Conservation (phyloP, 2,329 filamentous ascomycete genomes). For the Epichloe brachyelytri region DNA sequence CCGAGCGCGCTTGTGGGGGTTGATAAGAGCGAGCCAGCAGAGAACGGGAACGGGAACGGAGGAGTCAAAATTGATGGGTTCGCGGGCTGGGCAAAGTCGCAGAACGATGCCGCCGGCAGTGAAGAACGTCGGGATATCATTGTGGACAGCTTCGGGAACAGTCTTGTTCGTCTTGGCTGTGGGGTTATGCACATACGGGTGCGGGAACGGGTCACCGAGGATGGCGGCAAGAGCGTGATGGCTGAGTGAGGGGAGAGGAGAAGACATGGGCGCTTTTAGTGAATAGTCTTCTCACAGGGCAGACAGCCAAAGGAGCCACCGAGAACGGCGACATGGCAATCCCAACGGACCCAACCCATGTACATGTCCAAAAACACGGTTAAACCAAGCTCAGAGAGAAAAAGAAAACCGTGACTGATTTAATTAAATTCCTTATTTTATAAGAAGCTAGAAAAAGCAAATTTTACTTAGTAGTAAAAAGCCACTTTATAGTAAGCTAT, state of each 20-base stretch:
- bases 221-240: constrained; percentile 34
- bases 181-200: constrained; percentile 27
- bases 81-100: background rate
- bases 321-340: too few relatives aligned
- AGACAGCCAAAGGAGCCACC: too few relatives aligned
- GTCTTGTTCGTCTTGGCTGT: constrained; percentile 18
- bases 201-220: constrained; percentile 28
- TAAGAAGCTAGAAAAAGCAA: too few relatives aligned
- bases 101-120: background rate
- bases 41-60: background rate
- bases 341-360: constrained; percentile 12
- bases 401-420: too few relatives aligned
- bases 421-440: too few relatives aligned
- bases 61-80: background rate
- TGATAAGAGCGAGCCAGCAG: background rate
- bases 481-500: too few relatives aligned
- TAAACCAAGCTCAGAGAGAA: too few relatives aligned
- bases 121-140: background rate
- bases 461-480: too few relatives aligned
- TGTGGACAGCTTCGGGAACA: background rate
- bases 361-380: too few relatives aligned
- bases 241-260: constrained; percentile 14
- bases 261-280: too few relatives aligned
- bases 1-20: constrained; percentile 27
- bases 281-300: constrained; percentile 26